Evolutionary conservation across 2,329 filamentous ascomycete species (phyloP).

Genomic region (Esteya vermicola): DNA sequence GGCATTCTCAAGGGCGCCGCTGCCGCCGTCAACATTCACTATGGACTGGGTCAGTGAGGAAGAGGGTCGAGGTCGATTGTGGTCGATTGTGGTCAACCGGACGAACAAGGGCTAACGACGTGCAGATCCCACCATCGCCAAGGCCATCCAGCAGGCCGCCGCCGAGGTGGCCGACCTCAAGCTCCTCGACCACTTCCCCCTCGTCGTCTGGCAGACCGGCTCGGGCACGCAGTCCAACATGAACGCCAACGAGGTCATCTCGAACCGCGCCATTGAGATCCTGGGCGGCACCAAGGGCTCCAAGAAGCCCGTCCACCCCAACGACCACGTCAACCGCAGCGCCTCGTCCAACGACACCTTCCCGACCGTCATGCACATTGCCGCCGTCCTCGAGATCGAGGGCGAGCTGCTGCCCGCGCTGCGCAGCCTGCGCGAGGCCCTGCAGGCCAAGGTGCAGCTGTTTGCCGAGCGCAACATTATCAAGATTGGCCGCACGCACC

Average conservation of each 20-base stretch:
- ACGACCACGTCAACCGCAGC: conserved; percentile 99
- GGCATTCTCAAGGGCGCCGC: conserved; percentile 96
- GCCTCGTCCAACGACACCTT: conserved; percentile 99
- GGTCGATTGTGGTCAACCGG: not conserved
- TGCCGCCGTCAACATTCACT: conserved; percentile 89
- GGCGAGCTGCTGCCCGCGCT: conserved; percentile 71
- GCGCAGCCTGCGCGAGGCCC: conserved; percentile 64
- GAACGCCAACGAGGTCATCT: conserved; percentile 99
- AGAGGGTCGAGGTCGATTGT: not conserved
- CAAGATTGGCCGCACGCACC: conserved; percentile 96
- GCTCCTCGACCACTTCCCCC: conserved; percentile 92
- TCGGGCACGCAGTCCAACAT: conserved; percentile 99
- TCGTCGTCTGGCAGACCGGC: conserved; percentile 98
- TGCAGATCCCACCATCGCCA: conserved; percentile 65
- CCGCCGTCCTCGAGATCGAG: conserved; percentile 87
- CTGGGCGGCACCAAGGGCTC: conserved; percentile 83
- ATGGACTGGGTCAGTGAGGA: conserved; percentile 44
- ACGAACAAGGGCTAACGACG: conserved; percentile 18
- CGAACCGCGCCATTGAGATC: conserved; percentile 97
- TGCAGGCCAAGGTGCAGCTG: conserved; percentile 77
- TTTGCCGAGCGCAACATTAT: conserved; percentile 83
- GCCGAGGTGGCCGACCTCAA: conserved; percentile 87
- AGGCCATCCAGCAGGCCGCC: conserved; percentile 90
- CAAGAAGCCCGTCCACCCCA: conserved; percentile 98
- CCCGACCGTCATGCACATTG: conserved; percentile 99